Base-by-base conservation (phyloP, 2,329 filamentous ascomycete species). In the Aspergillus uvarum region DNA sequence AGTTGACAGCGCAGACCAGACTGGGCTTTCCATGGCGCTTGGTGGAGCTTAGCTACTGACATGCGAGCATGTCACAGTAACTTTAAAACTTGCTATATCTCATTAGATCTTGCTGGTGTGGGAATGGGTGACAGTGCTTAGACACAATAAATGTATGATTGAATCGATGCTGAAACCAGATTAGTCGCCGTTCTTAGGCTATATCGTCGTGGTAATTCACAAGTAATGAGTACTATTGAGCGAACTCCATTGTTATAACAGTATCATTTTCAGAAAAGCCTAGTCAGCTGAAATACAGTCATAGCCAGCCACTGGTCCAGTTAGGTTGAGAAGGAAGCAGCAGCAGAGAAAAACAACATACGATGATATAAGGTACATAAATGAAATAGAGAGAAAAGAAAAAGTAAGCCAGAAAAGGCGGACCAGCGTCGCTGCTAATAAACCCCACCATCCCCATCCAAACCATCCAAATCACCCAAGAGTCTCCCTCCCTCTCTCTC, bases 51-150 rank as follows among this genome's bases (percentile, higher is more conserved):
- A n/a, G 24, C 26, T 48, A 22, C n/a, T 32, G 31, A 29, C 52
- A n/a, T 55, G 48, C 12, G 26, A 51, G 11, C 51, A 51, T 50
- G 42, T 22, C 48, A 44, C 48, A 48, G 47, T 44, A 24, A 32
- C 42, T 48, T 55, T 31, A n/a, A 47, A 26, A 38, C 32, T 55
- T 55, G 26, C 52, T 48, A 55, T 55, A 19, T 55, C 44, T 47
- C 16, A 12, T 47, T 55, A 55, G 53, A 55, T 55, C 53, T 55
- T 55, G 53, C 53, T 55, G 53, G 42, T 21, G 16, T 21, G 42
- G 53, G 38, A 44, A 35, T 29, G 21, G 53, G 24, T 21, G 26
- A 48, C 44, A 48, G 53, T 55, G 53, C 53, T 55, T 55, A 57
- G 35, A 51, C 31, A 57, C 32, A 57, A 21, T 44, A 32, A 44